These are phyloP conservation scores for Barnettozyma salicaria DNA, from an alignment of 805 yeast genomes.

Conservation along the genomic window DNA sequence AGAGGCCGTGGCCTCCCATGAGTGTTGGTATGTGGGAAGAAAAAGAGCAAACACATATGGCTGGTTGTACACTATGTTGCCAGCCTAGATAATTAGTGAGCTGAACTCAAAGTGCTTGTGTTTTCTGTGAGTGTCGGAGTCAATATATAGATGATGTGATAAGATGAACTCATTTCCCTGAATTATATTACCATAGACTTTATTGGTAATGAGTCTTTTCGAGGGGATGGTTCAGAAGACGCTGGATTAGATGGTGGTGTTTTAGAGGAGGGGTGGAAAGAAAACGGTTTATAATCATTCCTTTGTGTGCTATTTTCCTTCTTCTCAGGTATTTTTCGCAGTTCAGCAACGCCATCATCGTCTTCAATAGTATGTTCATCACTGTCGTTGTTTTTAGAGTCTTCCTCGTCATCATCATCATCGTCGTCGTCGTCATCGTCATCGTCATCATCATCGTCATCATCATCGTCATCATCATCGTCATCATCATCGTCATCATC, in stretches of 20 bases:
- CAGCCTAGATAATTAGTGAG: too few species aligned
- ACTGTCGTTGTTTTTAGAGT: background rate
- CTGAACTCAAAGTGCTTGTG: too few species aligned
- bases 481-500: conserved; percentile 9
- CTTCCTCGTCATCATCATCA: background rate
- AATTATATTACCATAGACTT: conserved; percentile 13
- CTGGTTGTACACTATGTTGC: too few species aligned
- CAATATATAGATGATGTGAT: too few species aligned
- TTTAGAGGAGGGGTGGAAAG: background rate
- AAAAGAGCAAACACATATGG: too few species aligned
- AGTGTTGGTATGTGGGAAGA: too few species aligned
- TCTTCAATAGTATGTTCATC: conserved; percentile 31
- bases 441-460: conserved; percentile 9
- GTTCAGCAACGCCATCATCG: conserved; percentile 34
- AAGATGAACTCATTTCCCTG: too few species aligned
- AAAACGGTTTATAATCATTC: too few species aligned
- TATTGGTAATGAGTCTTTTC: conserved; percentile 7
- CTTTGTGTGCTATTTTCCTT: conserved; percentile 5
- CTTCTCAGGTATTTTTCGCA: conserved; percentile 3
- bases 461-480: conserved; percentile 12
- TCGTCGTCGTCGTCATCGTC: conserved; percentile 5
- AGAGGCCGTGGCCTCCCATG: too few species aligned
- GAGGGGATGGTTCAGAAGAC: conserved; percentile 2
- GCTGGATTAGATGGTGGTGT: background rate
- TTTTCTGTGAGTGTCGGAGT: too few species aligned